Percentiles rank a stretch among this genome's conserved stretches.
phyloP scores from a whole-genome alignment of 176 grass and related monocot species.

The Carex parvula region DNA sequence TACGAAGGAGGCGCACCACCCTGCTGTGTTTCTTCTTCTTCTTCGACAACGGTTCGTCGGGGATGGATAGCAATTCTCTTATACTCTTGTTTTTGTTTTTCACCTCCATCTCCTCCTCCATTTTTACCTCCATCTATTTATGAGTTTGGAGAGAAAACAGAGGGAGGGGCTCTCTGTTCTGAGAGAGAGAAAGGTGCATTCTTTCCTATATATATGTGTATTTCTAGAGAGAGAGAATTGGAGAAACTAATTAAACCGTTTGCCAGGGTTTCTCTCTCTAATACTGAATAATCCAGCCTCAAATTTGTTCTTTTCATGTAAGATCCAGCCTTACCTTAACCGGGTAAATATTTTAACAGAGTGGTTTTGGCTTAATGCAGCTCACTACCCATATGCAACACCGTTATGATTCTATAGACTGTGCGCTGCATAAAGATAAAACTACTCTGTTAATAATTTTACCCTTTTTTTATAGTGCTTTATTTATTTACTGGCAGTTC shows the following conservation, averaged over 20 bases:
- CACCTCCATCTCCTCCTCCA: background rate
- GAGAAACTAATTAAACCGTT: background rate
- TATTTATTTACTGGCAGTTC: too few relatives aligned
- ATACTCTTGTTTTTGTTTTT: background rate
- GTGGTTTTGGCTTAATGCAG: too few relatives aligned
- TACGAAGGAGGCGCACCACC: background rate
- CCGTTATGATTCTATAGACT: too few relatives aligned
- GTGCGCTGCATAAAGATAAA: too few relatives aligned
- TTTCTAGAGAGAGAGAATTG: background rate
- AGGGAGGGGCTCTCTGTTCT: too few relatives aligned
- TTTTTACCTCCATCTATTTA: too few relatives aligned
- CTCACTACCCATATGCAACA: too few relatives aligned
- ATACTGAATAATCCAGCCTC: background rate
- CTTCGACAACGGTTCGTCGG: background rate
- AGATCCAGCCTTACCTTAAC: background rate
- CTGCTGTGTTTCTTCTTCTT: background rate
- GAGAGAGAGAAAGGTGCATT: too few relatives aligned
- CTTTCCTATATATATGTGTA: too few relatives aligned
- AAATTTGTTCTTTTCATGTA: background rate
- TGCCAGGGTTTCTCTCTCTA: background rate
- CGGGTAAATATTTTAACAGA: background rate
- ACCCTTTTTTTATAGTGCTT: background rate
- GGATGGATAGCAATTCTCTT: conserved; percentile 1
- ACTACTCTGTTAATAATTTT: too few relatives aligned
- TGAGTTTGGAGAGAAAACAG: too few relatives aligned